These are phyloP conservation scores for Mycena crocata DNA, from an alignment of 768 basidiomycete species.

Conservation along the genomic window DNA sequence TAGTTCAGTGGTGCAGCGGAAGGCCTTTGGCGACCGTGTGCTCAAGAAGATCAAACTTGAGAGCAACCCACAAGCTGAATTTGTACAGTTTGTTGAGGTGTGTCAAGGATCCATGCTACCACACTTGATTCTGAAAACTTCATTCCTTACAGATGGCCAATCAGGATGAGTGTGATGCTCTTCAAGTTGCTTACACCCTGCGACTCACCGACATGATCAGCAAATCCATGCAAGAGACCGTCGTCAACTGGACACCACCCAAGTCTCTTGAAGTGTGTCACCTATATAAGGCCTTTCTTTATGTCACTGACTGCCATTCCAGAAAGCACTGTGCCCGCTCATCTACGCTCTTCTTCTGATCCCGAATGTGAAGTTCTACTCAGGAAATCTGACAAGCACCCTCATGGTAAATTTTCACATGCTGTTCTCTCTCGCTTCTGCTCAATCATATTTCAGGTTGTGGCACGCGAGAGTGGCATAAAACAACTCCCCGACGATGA, in stretches of 20 bases:
- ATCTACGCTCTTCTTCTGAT: neutral
- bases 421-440: neutral
- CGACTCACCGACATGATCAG: neutral
- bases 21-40: neutral
- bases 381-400: neutral
- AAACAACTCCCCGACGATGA: conserved; percentile 5
- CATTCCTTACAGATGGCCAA: neutral
- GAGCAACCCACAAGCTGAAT: neutral
- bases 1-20: neutral
- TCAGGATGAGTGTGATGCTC: neutral
- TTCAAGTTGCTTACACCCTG: neutral
- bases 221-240: neutral
- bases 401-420: neutral
- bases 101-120: no score
- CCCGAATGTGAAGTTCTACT: neutral
- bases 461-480: neutral
- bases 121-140: neutral
- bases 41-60: neutral
- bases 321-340: conserved; percentile 1
- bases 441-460: neutral
- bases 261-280: neutral
- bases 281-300: neutral
- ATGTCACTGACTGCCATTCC: neutral
- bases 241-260: neutral
- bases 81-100: neutral